Percentiles rank a stretch among this genome's conserved stretches.
These are phyloP conservation scores for Leishmania mexicana DNA, from an alignment of 208 protist genomes.

Conservation along the genomic window DNA sequence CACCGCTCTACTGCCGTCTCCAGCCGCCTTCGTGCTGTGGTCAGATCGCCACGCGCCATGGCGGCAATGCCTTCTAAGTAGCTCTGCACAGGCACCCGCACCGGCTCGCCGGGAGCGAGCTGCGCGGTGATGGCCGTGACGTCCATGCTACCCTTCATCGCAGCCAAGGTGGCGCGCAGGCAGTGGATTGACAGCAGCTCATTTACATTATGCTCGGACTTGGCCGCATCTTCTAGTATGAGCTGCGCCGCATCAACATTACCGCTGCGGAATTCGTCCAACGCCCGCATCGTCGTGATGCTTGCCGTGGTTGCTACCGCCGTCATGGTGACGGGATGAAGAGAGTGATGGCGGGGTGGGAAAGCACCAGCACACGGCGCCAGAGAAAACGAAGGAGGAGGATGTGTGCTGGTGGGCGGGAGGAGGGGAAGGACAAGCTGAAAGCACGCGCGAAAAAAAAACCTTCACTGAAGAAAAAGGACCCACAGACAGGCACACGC, in stretches of 20 bases:
- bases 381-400: neutral
- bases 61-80: constrained; percentile 81
- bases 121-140: constrained; percentile 19
- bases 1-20: constrained; percentile 58
- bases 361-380: neutral
- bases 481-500: neutral
- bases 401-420: neutral
- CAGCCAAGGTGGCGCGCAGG: constrained; percentile 71
- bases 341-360: neutral
- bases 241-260: constrained; percentile 48
- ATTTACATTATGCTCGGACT: constrained; percentile 38
- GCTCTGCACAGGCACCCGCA: constrained; percentile 41
- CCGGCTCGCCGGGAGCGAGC: constrained; percentile 16
- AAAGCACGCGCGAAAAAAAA: neutral
- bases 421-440: neutral
- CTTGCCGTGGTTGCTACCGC: neutral
- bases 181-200: constrained; percentile 67
- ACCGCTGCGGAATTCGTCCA: constrained; percentile 57
- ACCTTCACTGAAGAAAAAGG: neutral
- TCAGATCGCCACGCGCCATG: constrained; percentile 58
- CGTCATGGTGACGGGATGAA: neutral
- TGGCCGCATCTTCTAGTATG: constrained; percentile 48
- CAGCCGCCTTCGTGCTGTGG: constrained; percentile 67
- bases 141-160: constrained; percentile 70
- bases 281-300: constrained; percentile 42